Evolutionary conservation across 176 grass and related monocot species (phyloP).

Genomic region (Tillandsia leiboldiana): DNA sequence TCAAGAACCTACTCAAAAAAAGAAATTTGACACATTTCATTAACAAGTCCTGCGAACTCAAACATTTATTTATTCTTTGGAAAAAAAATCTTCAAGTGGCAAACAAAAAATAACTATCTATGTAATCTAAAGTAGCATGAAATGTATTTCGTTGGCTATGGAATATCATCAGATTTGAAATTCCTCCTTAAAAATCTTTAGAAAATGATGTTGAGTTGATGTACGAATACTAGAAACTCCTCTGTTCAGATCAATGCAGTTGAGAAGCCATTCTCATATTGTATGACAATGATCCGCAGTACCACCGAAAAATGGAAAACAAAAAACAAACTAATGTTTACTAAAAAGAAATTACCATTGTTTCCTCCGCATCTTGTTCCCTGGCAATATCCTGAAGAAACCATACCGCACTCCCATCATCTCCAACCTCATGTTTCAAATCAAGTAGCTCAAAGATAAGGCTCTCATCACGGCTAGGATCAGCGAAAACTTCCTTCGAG

Average conservation of each 20-base stretch:
- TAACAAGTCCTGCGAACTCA: too few species aligned
- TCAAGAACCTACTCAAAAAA: slow-evolving; percentile 45
- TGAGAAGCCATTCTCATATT: too few species aligned
- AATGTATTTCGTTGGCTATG: too few species aligned
- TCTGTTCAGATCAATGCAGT: too few species aligned
- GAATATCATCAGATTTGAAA: too few species aligned
- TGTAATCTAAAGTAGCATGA: too few species aligned
- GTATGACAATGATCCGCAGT: too few species aligned
- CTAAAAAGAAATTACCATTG: slow-evolving; percentile 34
- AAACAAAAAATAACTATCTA: too few species aligned
- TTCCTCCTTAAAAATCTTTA: neutral
- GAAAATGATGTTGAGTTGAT: neutral
- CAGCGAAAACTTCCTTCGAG: slow-evolving; percentile 65
- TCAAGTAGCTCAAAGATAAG: slow-evolving; percentile 89
- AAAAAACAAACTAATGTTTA: neutral
- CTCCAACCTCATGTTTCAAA: slow-evolving; percentile 65
- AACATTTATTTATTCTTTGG: too few species aligned
- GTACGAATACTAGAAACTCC: too few species aligned
- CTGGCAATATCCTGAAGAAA: slow-evolving; percentile 71
- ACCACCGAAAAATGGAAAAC: too few species aligned
- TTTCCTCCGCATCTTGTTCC: slow-evolving; percentile 69
- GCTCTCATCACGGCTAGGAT: slow-evolving; percentile 74
- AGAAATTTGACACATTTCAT: neutral
- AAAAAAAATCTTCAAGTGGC: too few species aligned
- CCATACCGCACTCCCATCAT: slow-evolving; percentile 63